phyloP scores from a whole-genome alignment of 2,329 filamentous ascomycete genomes.

The Colletotrichum graminicola region DNA sequence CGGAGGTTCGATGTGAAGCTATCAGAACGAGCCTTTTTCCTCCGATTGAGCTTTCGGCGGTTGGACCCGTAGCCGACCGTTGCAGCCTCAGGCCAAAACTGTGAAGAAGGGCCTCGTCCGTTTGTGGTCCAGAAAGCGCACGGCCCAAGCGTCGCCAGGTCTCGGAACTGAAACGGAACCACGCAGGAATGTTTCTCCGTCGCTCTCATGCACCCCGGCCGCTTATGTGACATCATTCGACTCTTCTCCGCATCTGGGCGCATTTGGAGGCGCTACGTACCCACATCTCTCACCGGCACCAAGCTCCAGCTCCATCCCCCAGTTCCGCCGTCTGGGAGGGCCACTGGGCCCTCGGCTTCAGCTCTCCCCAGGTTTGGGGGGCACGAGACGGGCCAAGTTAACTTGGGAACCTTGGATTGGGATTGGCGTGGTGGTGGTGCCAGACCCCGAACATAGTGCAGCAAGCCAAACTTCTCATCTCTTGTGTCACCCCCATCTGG shows the following conservation, averaged over 20 bases:
- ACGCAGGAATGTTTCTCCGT: conserved; percentile 28
- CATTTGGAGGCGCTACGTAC: conserved; percentile 39
- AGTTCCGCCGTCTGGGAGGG: conserved; percentile 3
- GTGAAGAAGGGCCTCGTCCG: not conserved
- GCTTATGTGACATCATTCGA: conserved; percentile 40
- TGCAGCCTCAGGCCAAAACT: conserved; percentile 47
- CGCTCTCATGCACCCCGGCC: conserved; percentile 4
- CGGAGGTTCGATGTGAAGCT: conserved; percentile 50
- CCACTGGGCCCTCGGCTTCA: conserved; percentile 24
- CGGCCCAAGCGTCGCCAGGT: not conserved
- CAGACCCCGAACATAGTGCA: conserved; percentile 33
- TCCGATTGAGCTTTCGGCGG: conserved; percentile 47
- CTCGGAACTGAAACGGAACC: not conserved
- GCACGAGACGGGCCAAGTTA: not conserved
- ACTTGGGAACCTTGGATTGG: conserved; percentile 12
- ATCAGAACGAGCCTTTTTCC: conserved; percentile 57
- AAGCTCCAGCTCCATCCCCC: conserved; percentile 28
- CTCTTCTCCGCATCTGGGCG: conserved; percentile 41
- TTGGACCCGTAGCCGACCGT: conserved; percentile 52
- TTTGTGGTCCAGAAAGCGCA: not conserved
- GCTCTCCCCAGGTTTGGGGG: conserved; percentile 40
- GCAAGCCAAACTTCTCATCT: conserved; percentile 25
- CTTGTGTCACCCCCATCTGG: conserved; percentile 38
- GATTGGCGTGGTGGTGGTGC: conserved; percentile 34
- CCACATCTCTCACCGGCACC: conserved; percentile 9